Evolutionary conservation across 495 filamentous ascomycete genomes (phyloP), one percentile per base, ranked within the genome.

Genomic region (Talaromyces ruber): DNA sequence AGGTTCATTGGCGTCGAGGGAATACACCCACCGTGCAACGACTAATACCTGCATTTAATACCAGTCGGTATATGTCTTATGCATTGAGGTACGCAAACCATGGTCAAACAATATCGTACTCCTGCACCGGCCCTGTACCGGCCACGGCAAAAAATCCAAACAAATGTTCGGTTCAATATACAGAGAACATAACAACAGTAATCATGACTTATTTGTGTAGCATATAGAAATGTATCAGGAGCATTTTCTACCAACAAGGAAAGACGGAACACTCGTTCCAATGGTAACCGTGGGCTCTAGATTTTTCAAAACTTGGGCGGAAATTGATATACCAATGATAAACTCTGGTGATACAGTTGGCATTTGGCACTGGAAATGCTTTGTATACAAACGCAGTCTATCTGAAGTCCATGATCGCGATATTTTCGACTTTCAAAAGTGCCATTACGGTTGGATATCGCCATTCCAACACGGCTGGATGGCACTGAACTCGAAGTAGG

Each of bases 391-490:
- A 71, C 14, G 63, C 86, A 39, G 75, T 91, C 29, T 81, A 87
- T 6, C 72, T 79, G 14, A 79, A n/a, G n/a, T n/a, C n/a, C n/a
- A n/a, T n/a, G n/a, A n/a, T n/a, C n/a, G n/a, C n/a, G n/a, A n/a
- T n/a, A n/a, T n/a, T n/a, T n/a, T n/a, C n/a, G n/a, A n/a, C n/a
- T n/a, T n/a, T 86, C n/a, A 82, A 90, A 53, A 82, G 2, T 28
- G 89, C 91, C 4, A 83, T 92, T 64, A 82, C 83, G 54, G 72
- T 84, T 32, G 90, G 89, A 25, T 95, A 88, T 72, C 72, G 77
- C 59, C 90, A 95, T 66, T 77, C 93, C 18, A 92, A 96, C 72
- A 86, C 87, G 9, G 92, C 92, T 28, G 88, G 94, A 96, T 76
- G 81, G 84, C 64, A 96, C 91, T 45, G 92, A 96, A 70, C 65